phyloP scores from a whole-genome alignment of 805 yeast genomes.

The Spathaspora boniae region DNA sequence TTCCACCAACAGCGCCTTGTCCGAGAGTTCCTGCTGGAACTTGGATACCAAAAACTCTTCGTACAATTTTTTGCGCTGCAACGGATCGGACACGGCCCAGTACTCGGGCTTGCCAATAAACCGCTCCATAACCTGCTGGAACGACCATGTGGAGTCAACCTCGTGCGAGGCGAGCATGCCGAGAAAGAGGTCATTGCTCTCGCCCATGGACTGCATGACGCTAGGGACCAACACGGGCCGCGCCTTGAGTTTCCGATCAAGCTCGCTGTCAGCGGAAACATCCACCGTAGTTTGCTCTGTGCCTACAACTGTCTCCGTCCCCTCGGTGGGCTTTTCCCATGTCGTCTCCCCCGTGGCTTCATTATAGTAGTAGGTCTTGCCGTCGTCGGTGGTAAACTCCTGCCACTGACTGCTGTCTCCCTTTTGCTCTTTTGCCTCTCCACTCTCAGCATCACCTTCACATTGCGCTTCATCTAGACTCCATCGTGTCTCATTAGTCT shows the following conservation, averaged over 20 bases:
- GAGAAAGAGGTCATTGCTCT: slow-evolving; percentile 45
- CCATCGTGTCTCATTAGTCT: slow-evolving; percentile 74
- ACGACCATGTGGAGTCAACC: slow-evolving; percentile 76
- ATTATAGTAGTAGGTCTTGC: slow-evolving; percentile 68
- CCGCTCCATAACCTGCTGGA: slow-evolving; percentile 57
- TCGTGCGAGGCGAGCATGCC: slow-evolving; percentile 49
- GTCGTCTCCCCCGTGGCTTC: slow-evolving; percentile 60
- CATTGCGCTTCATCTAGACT: slow-evolving; percentile 62
- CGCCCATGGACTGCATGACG: slow-evolving; percentile 25
- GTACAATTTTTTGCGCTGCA: slow-evolving; percentile 56
- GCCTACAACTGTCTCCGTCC: slow-evolving; percentile 7
- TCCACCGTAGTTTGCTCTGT: not conserved
- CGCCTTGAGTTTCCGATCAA: slow-evolving; percentile 19
- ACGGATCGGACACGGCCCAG: slow-evolving; percentile 63
- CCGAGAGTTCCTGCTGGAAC: slow-evolving; percentile 47
- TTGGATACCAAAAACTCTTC: slow-evolving; percentile 54
- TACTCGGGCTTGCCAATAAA: slow-evolving; percentile 60
- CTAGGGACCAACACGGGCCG: slow-evolving; percentile 18
- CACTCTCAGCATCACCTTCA: slow-evolving; percentile 11
- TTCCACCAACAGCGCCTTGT: slow-evolving; percentile 51
- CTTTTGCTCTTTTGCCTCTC: slow-evolving; percentile 19
- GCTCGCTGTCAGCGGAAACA: slow-evolving; percentile 10
- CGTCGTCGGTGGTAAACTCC: slow-evolving; percentile 50
- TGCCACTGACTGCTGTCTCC: slow-evolving; percentile 37
- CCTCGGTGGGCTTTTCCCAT: slow-evolving; percentile 68